Percentiles rank a stretch among this genome's conserved stretches.
Evolutionary conservation across 106 monocot genomes (phyloP).

Genomic region (Dendrobium officinale): DNA sequence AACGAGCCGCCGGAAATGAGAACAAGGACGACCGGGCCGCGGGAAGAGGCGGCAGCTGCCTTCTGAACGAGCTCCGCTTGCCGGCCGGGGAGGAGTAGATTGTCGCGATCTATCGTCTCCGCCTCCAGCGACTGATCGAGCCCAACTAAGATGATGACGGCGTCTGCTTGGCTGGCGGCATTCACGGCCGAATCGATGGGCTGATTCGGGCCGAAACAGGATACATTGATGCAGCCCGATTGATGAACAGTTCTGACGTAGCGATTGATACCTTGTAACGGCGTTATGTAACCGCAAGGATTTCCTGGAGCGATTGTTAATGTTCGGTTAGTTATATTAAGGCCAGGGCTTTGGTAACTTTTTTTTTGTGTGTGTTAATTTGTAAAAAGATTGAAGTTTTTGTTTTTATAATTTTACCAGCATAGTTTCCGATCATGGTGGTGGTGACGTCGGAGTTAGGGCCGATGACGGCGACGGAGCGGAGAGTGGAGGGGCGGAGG

Average conservation of each 20-base stretch:
- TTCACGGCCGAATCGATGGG: conserved; percentile 41
- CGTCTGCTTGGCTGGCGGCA: conserved; percentile 43
- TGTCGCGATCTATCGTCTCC: conserved; percentile 35
- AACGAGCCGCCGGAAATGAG: conserved; percentile 69
- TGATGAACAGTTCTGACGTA: conserved; percentile 33
- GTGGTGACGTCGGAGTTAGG: conserved; percentile 57
- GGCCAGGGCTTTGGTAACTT: neutral
- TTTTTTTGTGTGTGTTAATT: neutral
- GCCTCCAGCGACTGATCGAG: conserved; percentile 69
- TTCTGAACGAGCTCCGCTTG: conserved; percentile 63
- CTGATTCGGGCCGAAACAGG: conserved; percentile 28
- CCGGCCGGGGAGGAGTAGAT: conserved; percentile 61
- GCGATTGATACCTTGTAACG: conserved; percentile 37
- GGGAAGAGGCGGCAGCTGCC: conserved; percentile 44
- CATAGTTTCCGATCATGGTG: conserved; percentile 89
- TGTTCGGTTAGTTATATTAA: neutral
- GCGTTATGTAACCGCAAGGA: conserved; percentile 52
- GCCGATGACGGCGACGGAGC: conserved; percentile 53
- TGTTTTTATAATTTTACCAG: conserved; percentile 14
- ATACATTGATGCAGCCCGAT: conserved; percentile 48
- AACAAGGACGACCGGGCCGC: conserved; percentile 42
- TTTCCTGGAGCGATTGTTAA: conserved; percentile 19
- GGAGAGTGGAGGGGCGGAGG: conserved; percentile 16
- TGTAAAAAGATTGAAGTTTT: neutral
- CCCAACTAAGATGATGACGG: conserved; percentile 50